phyloP scores from a whole-genome alignment of 208 protist species.

The Hexamita inflata region DNA sequence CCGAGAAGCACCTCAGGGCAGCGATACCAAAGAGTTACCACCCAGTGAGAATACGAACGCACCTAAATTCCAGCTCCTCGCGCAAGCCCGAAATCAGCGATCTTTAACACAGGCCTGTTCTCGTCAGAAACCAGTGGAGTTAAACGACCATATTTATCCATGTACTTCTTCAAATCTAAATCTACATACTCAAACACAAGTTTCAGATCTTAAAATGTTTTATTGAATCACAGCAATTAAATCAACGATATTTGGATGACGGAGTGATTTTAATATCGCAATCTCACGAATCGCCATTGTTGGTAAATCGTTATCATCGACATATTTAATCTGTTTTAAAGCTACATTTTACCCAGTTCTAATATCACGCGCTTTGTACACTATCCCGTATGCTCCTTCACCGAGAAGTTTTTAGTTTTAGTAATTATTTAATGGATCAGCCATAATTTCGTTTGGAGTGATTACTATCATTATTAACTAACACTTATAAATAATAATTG shows the following conservation, averaged over 20 bases:
- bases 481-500: too few species aligned
- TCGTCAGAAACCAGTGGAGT: constrained; percentile 54
- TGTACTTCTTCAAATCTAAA: constrained; percentile 56
- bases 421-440: constrained; percentile 24
- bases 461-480: too few species aligned
- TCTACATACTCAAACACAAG: constrained; percentile 64
- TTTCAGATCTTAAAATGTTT: constrained; percentile 53
- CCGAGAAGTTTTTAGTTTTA: constrained; percentile 21
- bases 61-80: constrained; percentile 39
- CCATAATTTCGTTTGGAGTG: too few species aligned
- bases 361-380: constrained; percentile 36
- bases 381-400: constrained; percentile 44
- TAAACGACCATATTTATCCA: constrained; percentile 28
- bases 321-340: constrained; percentile 84
- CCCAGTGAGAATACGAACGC: constrained; percentile 44
- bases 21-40: constrained; percentile 94
- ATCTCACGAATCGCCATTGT: constrained; percentile 51
- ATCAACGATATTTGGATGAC: constrained; percentile 77
- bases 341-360: constrained; percentile 63
- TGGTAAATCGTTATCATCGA: constrained; percentile 70
- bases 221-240: constrained; percentile 60
- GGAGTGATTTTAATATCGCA: constrained; percentile 63
- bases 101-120: not conserved
- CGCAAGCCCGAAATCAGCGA: constrained; percentile 31
- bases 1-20: constrained; percentile 95